Base-by-base conservation (phyloP, 108 stramenopile genomes). In the Cyclotella baltica region DNA sequence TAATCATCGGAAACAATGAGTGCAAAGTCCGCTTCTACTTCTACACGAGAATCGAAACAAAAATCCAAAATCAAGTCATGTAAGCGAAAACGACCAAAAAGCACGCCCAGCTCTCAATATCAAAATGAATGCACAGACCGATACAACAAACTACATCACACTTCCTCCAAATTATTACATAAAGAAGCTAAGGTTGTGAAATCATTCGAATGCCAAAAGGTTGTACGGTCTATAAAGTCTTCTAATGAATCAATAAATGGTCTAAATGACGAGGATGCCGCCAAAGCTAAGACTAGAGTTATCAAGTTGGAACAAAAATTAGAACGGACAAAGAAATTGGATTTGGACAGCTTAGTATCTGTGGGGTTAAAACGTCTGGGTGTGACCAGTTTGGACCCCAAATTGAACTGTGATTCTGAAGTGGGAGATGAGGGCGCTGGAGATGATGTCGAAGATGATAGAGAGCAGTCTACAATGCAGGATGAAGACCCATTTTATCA, bases 171-270 rank as follows among this genome's bases (percentile, higher is more conserved):
- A 61, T 72, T 77, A 43, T 46, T 91, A 33, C 78, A 76, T 37
- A 91, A 80, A 76, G 80, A 87, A 63, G 88, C 81, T 51, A 91
- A 91, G 75, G 72, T 81, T 20, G 86, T 87, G 31, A 87, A 81
- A 63, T 81, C 88, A 22, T 88, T 91, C 72, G 73, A 87, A 52
- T 70, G 85, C 38, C 90, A 91, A 72, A 89, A 89, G 71, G 81
- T 87, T 43, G 87, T 86, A 34, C 83, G 87, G 19, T 48, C 78
- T 34, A 74, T 87, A 19, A 83, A 83, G 46, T 51, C 52, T 13
- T 50, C 52, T 0, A 84, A 88, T 47, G 67, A 87, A 38, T 53
- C 66, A 22, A 46, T 25, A 16, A 35, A 66, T 52, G 1, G 22
- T 1, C 31, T 13, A 62, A 62, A 53, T 37, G 57, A 78, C 23